Conservation (phyloP, 2,329 filamentous ascomycete species). For the Berkeleyomyces rouxiae region DNA sequence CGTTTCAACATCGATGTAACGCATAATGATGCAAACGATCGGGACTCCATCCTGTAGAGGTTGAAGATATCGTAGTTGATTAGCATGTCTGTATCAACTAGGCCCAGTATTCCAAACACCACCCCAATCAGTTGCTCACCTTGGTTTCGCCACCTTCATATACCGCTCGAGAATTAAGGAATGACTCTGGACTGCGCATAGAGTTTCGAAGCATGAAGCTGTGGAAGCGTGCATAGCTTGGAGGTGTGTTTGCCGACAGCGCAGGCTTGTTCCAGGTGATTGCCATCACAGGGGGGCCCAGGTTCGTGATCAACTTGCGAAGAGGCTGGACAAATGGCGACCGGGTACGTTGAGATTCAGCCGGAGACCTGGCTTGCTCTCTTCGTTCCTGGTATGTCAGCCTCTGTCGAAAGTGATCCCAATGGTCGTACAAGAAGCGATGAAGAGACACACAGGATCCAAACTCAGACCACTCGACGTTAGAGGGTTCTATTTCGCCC, state of each 20-base stretch:
- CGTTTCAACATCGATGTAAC: constrained; percentile 48
- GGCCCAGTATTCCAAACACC: too few relatives aligned
- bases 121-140: constrained; percentile 20
- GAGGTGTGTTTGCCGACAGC: constrained; percentile 45
- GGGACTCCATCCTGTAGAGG: constrained; percentile 41
- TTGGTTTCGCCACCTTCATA: constrained; percentile 58
- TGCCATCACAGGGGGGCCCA: constrained; percentile 50
- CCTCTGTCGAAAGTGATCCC: constrained; percentile 51
- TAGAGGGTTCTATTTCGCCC: constrained; percentile 24
- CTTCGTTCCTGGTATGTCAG: constrained; percentile 42
- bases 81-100: too few relatives aligned
- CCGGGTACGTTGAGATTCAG: constrained; percentile 33
- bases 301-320: constrained; percentile 44
- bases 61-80: neutral
- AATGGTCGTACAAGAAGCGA: constrained; percentile 53
- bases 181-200: constrained; percentile 46
- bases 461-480: constrained; percentile 45
- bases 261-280: constrained; percentile 53
- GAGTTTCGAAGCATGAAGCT: constrained; percentile 58
- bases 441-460: constrained; percentile 55
- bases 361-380: constrained; percentile 37
- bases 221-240: constrained; percentile 51
- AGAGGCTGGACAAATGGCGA: constrained; percentile 44
- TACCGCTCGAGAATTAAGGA: constrained; percentile 45
- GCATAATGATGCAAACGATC: constrained; percentile 51